Evolutionary conservation across 768 basidiomycete genomes (phyloP).

Genomic region (Suillus sp.): DNA sequence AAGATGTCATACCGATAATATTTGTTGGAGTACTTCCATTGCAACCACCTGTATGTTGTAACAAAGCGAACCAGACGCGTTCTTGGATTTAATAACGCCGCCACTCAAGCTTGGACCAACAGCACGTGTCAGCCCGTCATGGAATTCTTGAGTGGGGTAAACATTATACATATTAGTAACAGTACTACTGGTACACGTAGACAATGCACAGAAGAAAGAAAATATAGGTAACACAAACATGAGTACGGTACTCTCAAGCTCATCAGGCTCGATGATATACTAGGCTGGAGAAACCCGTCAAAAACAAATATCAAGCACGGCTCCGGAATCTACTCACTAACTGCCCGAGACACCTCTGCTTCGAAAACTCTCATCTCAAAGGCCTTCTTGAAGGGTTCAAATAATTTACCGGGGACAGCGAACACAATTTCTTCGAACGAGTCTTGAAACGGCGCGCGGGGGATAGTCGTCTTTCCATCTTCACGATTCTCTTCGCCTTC

Average conservation of each 20-base stretch:
- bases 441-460: constrained; percentile 39
- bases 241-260: background rate
- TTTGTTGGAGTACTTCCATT: too few species aligned
- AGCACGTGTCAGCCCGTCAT: background rate
- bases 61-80: too few species aligned
- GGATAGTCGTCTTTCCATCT: constrained; percentile 19
- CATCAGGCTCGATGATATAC: too few species aligned
- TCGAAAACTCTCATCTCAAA: constrained; percentile 45
- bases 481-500: constrained; percentile 24
- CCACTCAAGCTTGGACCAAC: background rate
- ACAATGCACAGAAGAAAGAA: background rate
- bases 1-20: too few species aligned
- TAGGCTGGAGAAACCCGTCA: background rate
- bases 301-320: background rate
- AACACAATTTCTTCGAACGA: constrained; percentile 46
- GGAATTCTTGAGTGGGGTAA: background rate
- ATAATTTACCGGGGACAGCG: constrained; percentile 42
- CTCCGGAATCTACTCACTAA: constrained; percentile 25
- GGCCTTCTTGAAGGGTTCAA: constrained; percentile 39
- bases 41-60: too few species aligned
- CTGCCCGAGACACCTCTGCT: constrained; percentile 33
- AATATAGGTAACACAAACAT: constrained; percentile 3
- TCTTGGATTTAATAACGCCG: background rate
- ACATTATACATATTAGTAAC: background rate
- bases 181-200: background rate